Base-by-base conservation (phyloP, 2,329 filamentous ascomycete genomes). In the Meredithiella fracta region DNA sequence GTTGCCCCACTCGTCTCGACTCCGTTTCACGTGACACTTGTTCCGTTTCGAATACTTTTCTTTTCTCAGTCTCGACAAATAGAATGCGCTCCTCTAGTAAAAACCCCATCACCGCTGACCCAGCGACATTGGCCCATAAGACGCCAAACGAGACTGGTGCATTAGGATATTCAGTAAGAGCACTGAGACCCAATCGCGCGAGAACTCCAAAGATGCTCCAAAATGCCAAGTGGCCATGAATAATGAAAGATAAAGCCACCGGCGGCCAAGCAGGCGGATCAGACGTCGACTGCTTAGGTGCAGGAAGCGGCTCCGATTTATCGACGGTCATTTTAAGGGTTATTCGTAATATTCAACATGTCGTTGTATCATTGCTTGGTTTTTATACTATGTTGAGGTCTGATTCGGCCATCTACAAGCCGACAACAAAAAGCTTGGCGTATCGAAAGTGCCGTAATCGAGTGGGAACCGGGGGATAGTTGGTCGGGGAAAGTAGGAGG, bases 201-300 rank as follows among this genome's bases (percentile, higher is more conserved):
- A 96, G 76, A 0, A 89, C 92, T 37, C 91, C 91, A 40, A 91
- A 69, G 17, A 96, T 76, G 17, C 90, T 82, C 68, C 95, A 96
- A 64, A 96, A 75, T 58, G 94, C 73, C 23, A 96, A 78, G 67
- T 94, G 87, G 0, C 86, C 89, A 59, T 89, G 65, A 1, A 82
- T 89, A 68, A 89, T 86, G 59, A 47, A 37, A 9, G 50, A 52
- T 14, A 52, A 23, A 25, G 38, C 31, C 4, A 26, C 8, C 3
- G 29, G 29, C 29, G 29, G 22, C 50, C 50, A 52, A 4, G 44
- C 22, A 5, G 23, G 44, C 9, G 11, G 22, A 15, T 49, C 44
- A 49, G 23, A 14, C 44, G 11, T 49, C 20, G 20, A 20, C 9
- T 23, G 17, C 22, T 49, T 49, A 14, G 44, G 15, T 20, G 44